These are phyloP conservation scores for Saprolegnia parasitica DNA, from an alignment of 352 stramenopile genomes.

Conservation along the genomic window DNA sequence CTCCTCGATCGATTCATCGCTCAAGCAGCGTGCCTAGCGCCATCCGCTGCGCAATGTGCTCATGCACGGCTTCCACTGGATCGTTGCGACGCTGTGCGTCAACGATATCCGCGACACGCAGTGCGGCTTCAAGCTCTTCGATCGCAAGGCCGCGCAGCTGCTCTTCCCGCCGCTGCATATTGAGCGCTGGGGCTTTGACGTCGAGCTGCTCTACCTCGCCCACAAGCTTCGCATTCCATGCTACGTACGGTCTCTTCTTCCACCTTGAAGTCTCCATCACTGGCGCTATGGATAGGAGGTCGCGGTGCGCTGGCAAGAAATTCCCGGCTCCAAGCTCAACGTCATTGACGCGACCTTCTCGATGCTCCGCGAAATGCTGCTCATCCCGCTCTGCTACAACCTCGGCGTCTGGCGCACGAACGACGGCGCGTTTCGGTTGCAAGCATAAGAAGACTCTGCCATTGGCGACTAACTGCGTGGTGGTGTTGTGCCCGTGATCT, in stretches of 20 bases:
- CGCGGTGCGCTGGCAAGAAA: constrained; percentile 87
- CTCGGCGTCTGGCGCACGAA: constrained; percentile 78
- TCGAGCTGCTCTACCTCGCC: constrained; percentile 90
- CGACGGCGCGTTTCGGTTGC: constrained; percentile 63
- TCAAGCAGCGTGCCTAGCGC: too few species aligned
- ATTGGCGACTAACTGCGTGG: not conserved
- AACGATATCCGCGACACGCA: constrained; percentile 89
- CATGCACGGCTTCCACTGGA: constrained; percentile 91
- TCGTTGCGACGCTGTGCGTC: constrained; percentile 84
- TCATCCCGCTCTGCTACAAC: constrained; percentile 88
- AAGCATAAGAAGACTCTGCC: not conserved
- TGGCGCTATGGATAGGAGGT: constrained; percentile 63
- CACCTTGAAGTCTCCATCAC: not conserved
- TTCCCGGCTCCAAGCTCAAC: constrained; percentile 88
- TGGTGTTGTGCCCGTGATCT: not conserved
- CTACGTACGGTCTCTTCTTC: constrained; percentile 11
- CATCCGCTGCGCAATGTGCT: constrained; percentile 85
- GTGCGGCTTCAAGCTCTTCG: constrained; percentile 94
- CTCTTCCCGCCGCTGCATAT: constrained; percentile 91
- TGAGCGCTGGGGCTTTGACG: constrained; percentile 92
- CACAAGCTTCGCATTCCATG: constrained; percentile 35
- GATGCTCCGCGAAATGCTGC: constrained; percentile 91
- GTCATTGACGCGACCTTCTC: constrained; percentile 83
- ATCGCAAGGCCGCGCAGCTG: constrained; percentile 67
- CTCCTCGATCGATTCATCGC: not conserved